Conservation (phyloP, 768 basidiomycete species). For the Lactifluus pinguis region DNA sequence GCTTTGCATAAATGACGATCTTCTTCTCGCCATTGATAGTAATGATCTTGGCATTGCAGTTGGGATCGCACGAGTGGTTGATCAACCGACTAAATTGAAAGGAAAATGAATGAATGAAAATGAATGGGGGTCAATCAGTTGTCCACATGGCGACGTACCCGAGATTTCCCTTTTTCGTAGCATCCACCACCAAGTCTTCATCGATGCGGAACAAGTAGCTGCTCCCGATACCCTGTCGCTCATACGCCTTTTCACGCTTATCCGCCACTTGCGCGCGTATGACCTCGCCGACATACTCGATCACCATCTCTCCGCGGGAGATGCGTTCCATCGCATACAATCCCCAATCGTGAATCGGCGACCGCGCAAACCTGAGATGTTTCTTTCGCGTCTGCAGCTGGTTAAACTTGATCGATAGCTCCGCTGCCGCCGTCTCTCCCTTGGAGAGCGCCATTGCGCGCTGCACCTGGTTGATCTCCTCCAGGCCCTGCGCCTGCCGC, state of each 20-base stretch:
- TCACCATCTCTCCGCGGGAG: conserved; percentile 93
- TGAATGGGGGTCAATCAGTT: no score
- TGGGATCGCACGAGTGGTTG: conserved; percentile 97
- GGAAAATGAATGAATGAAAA: no score
- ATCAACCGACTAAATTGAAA: conserved; percentile 67
- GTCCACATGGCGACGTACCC: conserved; percentile 50
- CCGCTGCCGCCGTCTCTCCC: conserved; percentile 59
- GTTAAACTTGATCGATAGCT: conserved; percentile 92
- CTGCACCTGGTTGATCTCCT: conserved; percentile 91
- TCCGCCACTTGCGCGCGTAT: conserved; percentile 94
- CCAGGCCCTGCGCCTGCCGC: conserved; percentile 83
- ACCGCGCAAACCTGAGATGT: conserved; percentile 88
- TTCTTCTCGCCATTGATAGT: conserved; percentile 90
- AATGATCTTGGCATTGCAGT: conserved; percentile 85
- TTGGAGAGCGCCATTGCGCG: conserved; percentile 67
- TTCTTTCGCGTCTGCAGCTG: conserved; percentile 98
- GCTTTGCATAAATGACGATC: conserved; percentile 99
- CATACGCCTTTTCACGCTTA: conserved; percentile 93
- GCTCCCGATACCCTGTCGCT: conserved; percentile 94
- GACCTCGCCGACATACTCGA: conserved; percentile 98
- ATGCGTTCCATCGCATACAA: conserved; percentile 97
- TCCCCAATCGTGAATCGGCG: conserved; percentile 98
- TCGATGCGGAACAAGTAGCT: conserved; percentile 98
- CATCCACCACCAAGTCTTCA: conserved; percentile 96
- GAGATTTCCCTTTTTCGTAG: conserved; percentile 97